phyloP scores from a whole-genome alignment of 257 asterid species.

The Schizonepeta tenuifolia region DNA sequence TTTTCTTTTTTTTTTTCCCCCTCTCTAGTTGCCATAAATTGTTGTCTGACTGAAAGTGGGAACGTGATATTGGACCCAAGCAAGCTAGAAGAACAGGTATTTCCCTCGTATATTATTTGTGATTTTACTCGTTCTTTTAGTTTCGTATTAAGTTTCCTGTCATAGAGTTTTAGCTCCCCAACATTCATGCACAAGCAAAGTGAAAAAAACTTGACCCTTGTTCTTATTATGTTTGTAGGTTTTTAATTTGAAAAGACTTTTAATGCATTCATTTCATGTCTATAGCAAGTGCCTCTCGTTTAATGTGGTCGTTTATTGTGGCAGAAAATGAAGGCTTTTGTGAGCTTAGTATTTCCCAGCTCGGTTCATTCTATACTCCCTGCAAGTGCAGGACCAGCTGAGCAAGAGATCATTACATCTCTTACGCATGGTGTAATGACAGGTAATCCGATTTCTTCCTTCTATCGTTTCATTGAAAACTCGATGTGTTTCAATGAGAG shows the following conservation, averaged over 20 bases:
- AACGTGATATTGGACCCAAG: slow-evolving; percentile 72
- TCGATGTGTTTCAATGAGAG: too few species aligned
- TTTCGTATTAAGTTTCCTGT: not conserved
- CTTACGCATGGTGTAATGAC: slow-evolving; percentile 77
- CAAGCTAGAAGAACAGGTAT: slow-evolving; percentile 88
- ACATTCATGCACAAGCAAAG: slow-evolving; percentile 7
- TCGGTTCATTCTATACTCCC: slow-evolving; percentile 59
- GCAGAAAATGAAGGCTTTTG: slow-evolving; percentile 85
- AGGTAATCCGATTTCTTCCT: slow-evolving; percentile 45
- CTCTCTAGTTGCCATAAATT: slow-evolving; percentile 66
- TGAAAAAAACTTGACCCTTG: not conserved
- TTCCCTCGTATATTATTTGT: not conserved
- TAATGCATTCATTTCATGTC: not conserved
- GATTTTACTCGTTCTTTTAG: slow-evolving; percentile 8
- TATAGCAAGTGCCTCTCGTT: not conserved
- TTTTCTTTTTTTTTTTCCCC: slow-evolving; percentile 31
- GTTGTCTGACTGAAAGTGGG: slow-evolving; percentile 71
- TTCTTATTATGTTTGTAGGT: slow-evolving; percentile 5
- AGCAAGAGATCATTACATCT: slow-evolving; percentile 73
- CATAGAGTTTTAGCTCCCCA: not conserved
- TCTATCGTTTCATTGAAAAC: not conserved
- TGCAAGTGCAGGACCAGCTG: slow-evolving; percentile 46
- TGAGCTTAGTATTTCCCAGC: slow-evolving; percentile 76
- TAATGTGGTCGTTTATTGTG: slow-evolving; percentile 29
- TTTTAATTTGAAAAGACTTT: not conserved